A percentile compares a stretch with the other conserved stretches of the same genome.
phyloP scores from a whole-genome alignment of 495 filamentous ascomycete genomes.

The Copromyces sp. region DNA sequence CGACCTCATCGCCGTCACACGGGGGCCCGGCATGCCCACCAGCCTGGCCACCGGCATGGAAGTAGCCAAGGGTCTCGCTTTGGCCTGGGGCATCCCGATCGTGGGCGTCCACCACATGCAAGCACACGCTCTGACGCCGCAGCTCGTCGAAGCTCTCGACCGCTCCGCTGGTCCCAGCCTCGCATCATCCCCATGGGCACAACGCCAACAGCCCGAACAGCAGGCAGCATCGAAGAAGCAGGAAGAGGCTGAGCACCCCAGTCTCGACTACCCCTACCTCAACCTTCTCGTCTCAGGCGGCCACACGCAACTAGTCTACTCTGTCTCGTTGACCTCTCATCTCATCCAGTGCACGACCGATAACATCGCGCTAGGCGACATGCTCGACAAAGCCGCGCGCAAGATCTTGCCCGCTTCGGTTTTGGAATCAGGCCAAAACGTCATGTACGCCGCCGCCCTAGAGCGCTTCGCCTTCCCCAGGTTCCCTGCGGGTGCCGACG shows the following conservation, averaged over 20 bases:
- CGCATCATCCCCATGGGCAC: neutral
- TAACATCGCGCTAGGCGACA: conserved; percentile 76
- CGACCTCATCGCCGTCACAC: conserved; percentile 75
- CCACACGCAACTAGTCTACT: conserved; percentile 78
- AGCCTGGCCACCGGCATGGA: conserved; percentile 68
- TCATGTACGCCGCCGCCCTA: conserved; percentile 69
- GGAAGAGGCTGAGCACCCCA: neutral
- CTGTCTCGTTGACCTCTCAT: conserved; percentile 52
- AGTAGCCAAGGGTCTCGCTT: conserved; percentile 77
- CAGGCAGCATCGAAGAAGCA: neutral
- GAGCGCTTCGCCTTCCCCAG: conserved; percentile 69
- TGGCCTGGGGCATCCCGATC: conserved; percentile 72
- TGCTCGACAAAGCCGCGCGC: conserved; percentile 78
- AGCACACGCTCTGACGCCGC: conserved; percentile 81
- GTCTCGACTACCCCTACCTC: conserved; percentile 67
- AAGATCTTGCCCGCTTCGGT: conserved; percentile 50
- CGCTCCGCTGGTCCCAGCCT: neutral
- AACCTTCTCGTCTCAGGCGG: conserved; percentile 88
- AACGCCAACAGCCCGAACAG: neutral
- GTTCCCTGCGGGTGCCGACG: conserved; percentile 3
- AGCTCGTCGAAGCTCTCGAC: conserved; percentile 58
- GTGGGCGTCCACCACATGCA: conserved; percentile 95
- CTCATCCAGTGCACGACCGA: conserved; percentile 54
- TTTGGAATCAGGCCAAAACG: conserved; percentile 32
- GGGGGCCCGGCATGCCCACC: conserved; percentile 79